Evolutionary conservation across 2,329 filamentous ascomycete species (phyloP), one percentile per base, ranked within the genome.

Genomic region (Orbilia quercus): DNA sequence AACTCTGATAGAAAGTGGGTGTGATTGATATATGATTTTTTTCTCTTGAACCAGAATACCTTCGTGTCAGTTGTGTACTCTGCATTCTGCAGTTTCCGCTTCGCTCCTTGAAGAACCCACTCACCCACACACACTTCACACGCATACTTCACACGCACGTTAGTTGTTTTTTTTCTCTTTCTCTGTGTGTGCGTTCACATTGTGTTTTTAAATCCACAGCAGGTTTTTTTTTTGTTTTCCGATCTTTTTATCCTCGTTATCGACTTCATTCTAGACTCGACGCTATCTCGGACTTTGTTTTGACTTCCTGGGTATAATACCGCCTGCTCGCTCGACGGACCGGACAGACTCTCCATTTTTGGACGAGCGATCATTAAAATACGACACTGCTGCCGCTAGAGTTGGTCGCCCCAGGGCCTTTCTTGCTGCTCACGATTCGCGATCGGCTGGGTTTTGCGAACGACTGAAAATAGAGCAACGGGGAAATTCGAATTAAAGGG

Each of bases 41-140:
- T 58, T 60, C 23, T 60, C 51, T 44, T 31, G 3, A 45, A 51
- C 53, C 63, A 59, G 63, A 67, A 66, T 55, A 51, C 63, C n/a
- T 51, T 67, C 63, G 63, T 67, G 63, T 67, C 63, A 67, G 63
- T n/a, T n/a, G n/a, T 67, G 23, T 54, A 40, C 48, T n/a, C n/a
- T 47, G 50, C 47, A 53, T 53, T 66, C 53, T 67, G 47, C 63
- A 67, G 63, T 38, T 67, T 51, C 63, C 63, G 53, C 53, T 67
- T 59, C 63, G 53, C 63, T 53, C 53, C 23, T 65, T 66, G 51
- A 66, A n/a, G 28, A 31, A 58, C 25, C 62, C 51, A 66, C 62
- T 25, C 62, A 66, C 60, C 34, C 34, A 23, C 18, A 14, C 51
- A 6, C 31, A 34, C 12, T 14, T 3, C 36, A 40, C 3, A 12